Percentiles rank a stretch among this genome's conserved stretches.
phyloP scores from a whole-genome alignment of 2,329 filamentous ascomycete genomes.

The Colletotrichum endophyticum region DNA sequence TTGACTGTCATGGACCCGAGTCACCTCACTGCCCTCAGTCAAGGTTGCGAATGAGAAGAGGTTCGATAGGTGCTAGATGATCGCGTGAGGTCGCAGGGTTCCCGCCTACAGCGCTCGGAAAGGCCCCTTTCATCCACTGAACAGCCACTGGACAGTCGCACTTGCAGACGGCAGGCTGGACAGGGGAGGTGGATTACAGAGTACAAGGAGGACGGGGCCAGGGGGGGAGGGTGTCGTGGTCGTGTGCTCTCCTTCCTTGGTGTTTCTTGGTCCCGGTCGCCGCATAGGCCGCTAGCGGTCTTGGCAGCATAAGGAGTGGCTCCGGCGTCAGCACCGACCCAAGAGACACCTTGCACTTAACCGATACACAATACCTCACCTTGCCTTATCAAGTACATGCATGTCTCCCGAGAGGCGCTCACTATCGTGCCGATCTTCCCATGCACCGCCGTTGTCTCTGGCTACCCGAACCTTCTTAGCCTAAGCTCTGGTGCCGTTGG shows the following conservation, averaged over 20 bases:
- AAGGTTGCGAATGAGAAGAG: neutral
- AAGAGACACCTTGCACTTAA: neutral
- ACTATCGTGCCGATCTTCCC: neutral
- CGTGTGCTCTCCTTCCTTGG: conserved; percentile 18
- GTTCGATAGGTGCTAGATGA: neutral
- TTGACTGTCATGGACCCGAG: neutral
- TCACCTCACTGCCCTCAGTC: neutral
- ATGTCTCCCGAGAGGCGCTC: neutral
- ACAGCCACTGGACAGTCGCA: neutral
- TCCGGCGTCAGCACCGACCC: neutral
- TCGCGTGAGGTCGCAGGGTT: neutral
- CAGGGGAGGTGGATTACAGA: neutral
- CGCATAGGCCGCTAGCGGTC: conserved; percentile 17
- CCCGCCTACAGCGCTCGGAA: neutral
- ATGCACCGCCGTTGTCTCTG: neutral
- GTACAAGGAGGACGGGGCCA: neutral
- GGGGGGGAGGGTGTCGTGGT: neutral
- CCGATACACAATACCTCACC: neutral
- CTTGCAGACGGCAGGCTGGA: neutral
- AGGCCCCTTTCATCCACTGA: neutral
- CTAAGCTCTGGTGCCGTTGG: neutral
- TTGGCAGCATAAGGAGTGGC: conserved; percentile 2
- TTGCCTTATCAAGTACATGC: neutral
- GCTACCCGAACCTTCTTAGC: neutral
- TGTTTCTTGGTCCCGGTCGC: conserved; percentile 1